phyloP scores from a whole-genome alignment of 1,139 yeast genomes.

The Lipomyces yarrowii region DNA sequence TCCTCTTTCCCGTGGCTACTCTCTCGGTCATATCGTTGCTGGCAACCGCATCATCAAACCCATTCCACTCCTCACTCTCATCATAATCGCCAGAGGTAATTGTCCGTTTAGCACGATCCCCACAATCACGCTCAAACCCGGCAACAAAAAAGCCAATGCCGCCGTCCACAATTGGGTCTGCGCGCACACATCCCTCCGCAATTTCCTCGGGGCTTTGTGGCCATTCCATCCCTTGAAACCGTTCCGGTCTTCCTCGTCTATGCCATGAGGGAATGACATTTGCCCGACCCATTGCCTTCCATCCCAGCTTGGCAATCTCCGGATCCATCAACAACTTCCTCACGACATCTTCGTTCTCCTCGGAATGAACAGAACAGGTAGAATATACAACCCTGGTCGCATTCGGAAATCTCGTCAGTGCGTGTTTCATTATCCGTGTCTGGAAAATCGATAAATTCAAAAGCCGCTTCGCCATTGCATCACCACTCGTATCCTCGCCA shows the following conservation, averaged over 20 bases:
- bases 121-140: constrained; percentile 53
- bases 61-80: constrained; percentile 38
- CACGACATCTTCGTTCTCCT: constrained; percentile 92
- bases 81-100: neutral
- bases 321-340: constrained; percentile 69
- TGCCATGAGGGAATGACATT: constrained; percentile 83
- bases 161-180: constrained; percentile 84
- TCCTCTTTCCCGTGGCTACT: neutral
- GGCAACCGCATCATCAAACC: constrained; percentile 36
- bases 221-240: constrained; percentile 22
- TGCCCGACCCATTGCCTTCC: constrained; percentile 67
- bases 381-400: constrained; percentile 86
- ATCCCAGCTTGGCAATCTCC: constrained; percentile 62
- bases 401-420: constrained; percentile 68
- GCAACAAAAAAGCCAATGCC: constrained; percentile 98
- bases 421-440: constrained; percentile 82
- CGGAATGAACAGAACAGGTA: constrained; percentile 91
- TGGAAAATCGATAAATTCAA: constrained; percentile 82
- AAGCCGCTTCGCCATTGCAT: constrained; percentile 57
- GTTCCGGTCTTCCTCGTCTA: constrained; percentile 62
- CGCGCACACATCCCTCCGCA: constrained; percentile 87
- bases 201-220: constrained; percentile 43
- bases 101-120: neutral
- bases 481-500: constrained; percentile 39
- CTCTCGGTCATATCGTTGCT: neutral